Conservation (phyloP, 2,329 filamentous ascomycete species). For the Aureobasidium sp. region DNA sequence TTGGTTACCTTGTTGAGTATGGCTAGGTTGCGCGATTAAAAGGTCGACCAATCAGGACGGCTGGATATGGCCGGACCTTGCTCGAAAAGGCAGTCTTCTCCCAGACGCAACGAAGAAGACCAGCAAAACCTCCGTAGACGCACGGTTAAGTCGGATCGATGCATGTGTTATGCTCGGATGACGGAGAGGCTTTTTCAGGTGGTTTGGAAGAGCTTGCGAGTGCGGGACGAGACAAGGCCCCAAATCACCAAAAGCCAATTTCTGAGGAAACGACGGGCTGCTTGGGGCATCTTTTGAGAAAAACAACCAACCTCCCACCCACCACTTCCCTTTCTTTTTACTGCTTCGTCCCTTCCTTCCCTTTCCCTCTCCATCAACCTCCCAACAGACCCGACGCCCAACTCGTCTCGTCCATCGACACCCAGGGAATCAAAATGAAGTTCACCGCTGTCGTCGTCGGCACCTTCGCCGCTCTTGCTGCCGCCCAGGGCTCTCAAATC, state of each 20-base stretch:
- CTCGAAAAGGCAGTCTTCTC: slow-evolving; percentile 4
- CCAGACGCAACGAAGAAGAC: background rate
- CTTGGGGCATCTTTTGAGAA: slow-evolving; percentile 9
- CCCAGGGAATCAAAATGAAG: slow-evolving; percentile 5
- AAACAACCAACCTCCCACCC: slow-evolving; percentile 14
- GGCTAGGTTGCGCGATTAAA: slow-evolving; percentile 14
- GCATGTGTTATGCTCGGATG: background rate
- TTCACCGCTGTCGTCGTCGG: slow-evolving; percentile 9
- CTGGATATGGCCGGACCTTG: background rate
- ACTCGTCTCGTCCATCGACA: slow-evolving; percentile 12
- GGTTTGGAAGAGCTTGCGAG: background rate
- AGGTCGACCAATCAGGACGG: background rate
- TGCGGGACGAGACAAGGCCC: slow-evolving; percentile 14
- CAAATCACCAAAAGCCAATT: slow-evolving; percentile 6
- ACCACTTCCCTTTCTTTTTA: background rate
- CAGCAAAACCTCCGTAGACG: background rate
- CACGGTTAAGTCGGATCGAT: slow-evolving; percentile 9
- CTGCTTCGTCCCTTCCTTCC: slow-evolving; percentile 1
- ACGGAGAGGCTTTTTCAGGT: slow-evolving; percentile 12
- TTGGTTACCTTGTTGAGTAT: slow-evolving; percentile 5
- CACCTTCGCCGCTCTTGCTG: slow-evolving; percentile 12
- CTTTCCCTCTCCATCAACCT: background rate
- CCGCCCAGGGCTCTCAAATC: slow-evolving; percentile 9
- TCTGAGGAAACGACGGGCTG: background rate
- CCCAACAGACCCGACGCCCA: slow-evolving; percentile 13